Conservation (phyloP, 257 asterid species). For the Cordia subcordata region DNA sequence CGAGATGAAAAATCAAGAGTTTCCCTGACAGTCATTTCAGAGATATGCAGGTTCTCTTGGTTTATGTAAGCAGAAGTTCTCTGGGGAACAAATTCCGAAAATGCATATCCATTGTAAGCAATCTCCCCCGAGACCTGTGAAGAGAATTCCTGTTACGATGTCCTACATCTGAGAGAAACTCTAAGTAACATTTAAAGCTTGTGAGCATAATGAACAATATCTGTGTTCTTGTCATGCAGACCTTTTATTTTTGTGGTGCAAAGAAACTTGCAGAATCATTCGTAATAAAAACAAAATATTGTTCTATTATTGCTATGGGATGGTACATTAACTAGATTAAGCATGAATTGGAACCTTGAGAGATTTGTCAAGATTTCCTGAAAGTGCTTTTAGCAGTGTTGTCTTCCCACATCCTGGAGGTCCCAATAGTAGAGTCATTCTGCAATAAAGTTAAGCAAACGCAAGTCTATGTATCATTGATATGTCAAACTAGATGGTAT, state of each 20-base stretch:
- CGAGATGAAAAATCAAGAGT: slow-evolving; percentile 57
- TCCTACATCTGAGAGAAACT: not conserved
- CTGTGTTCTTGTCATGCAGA: too few relatives aligned
- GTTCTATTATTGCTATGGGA: too few relatives aligned
- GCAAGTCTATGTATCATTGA: slow-evolving; percentile 1
- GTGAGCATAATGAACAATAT: too few relatives aligned
- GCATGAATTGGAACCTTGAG: slow-evolving; percentile 38
- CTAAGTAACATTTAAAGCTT: too few relatives aligned
- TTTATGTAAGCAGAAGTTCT: slow-evolving; percentile 69
- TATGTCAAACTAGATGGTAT: not conserved
- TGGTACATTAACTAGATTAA: not conserved
- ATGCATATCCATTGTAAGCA: slow-evolving; percentile 52
- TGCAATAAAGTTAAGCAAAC: slow-evolving; percentile 25
- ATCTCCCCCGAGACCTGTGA: slow-evolving; percentile 62
- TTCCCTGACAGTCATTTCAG: slow-evolving; percentile 76
- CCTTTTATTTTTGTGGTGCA: too few relatives aligned
- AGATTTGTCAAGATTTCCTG: slow-evolving; percentile 55
- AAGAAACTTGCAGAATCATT: not conserved
- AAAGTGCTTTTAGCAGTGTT: slow-evolving; percentile 63
- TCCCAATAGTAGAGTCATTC: slow-evolving; percentile 63
- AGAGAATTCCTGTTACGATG: not conserved
- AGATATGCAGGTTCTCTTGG: slow-evolving; percentile 60
- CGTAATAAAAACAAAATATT: not conserved
- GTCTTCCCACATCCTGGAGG: slow-evolving; percentile 84
- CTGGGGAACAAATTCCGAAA: slow-evolving; percentile 60